Percentiles rank a stretch among this genome's conserved stretches.
These are phyloP conservation scores for Leccinum subtestaceum DNA, from an alignment of 768 basidiomycete species.

Conservation along the genomic window DNA sequence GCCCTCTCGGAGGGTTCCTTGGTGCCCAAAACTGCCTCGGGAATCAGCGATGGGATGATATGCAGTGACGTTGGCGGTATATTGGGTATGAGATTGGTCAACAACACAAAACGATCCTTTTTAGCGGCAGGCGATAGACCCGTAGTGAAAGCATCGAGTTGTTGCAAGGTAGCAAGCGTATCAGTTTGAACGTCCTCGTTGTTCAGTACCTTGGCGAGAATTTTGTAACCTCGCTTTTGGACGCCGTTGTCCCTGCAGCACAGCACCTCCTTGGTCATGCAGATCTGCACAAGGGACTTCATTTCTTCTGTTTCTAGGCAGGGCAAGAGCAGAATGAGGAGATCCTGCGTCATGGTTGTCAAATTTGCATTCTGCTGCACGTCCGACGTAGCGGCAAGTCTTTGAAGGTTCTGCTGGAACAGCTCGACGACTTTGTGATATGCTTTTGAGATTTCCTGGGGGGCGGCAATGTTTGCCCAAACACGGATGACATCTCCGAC, in stretches of 20 bases:
- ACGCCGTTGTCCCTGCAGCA: slow-evolving; percentile 79
- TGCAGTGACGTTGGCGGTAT: slow-evolving; percentile 75
- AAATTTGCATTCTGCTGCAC: slow-evolving; percentile 40
- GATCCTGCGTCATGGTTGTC: slow-evolving; percentile 71
- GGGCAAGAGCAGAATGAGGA: slow-evolving; percentile 81
- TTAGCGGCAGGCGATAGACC: slow-evolving; percentile 82
- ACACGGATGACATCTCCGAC: slow-evolving; percentile 85
- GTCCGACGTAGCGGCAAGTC: slow-evolving; percentile 32
- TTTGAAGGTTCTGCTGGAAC: slow-evolving; percentile 61
- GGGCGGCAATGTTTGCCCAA: slow-evolving; percentile 82
- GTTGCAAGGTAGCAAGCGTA: slow-evolving; percentile 57
- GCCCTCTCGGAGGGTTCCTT: slow-evolving; percentile 97
- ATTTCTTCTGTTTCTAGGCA: slow-evolving; percentile 63
- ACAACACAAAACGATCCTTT: slow-evolving; percentile 84
- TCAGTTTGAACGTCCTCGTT: slow-evolving; percentile 53
- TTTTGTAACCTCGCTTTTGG: slow-evolving; percentile 95
- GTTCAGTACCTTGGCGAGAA: slow-evolving; percentile 73
- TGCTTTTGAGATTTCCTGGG: slow-evolving; percentile 77
- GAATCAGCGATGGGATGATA: slow-evolving; percentile 83
- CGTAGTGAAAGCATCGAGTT: slow-evolving; percentile 61
- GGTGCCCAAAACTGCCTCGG: slow-evolving; percentile 91
- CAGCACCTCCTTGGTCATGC: slow-evolving; percentile 64
- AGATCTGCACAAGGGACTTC: slow-evolving; percentile 63
- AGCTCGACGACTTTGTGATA: slow-evolving; percentile 75
- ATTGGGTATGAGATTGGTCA: slow-evolving; percentile 62